phyloP scores from a whole-genome alignment of 1,284 basidiomycete genomes.

The Inonotus hispidus region DNA sequence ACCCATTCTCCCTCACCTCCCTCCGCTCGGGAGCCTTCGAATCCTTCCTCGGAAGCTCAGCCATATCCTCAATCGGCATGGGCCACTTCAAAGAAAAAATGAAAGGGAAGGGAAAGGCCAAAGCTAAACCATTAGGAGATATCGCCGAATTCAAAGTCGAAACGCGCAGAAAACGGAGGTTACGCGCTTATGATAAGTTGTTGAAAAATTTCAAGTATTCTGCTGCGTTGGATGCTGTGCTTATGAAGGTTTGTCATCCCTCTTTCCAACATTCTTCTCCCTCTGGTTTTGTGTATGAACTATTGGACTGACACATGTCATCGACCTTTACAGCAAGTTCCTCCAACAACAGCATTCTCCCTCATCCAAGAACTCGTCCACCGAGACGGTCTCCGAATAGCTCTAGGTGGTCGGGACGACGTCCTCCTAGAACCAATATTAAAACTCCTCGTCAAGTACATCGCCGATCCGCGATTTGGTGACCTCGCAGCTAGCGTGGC shows the following conservation, averaged over 20 bases:
- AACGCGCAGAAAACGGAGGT: conserved; percentile 62
- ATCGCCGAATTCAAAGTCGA: conserved; percentile 73
- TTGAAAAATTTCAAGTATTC: conserved; percentile 94
- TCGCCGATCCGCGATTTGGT: conserved; percentile 89
- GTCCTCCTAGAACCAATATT: conserved; percentile 91
- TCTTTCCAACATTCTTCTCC: neutral
- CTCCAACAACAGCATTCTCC: conserved; percentile 84
- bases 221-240: conserved; percentile 86
- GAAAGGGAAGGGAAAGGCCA: conserved; percentile 40
- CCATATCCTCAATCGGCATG: conserved; percentile 48
- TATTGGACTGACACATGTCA: neutral
- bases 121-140: conserved; percentile 46
- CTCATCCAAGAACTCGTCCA: conserved; percentile 92
- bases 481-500: conserved; percentile 84
- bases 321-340: conserved; percentile 50
- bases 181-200: conserved; percentile 86
- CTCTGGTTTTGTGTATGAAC: neutral
- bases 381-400: conserved; percentile 83
- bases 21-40: conserved; percentile 64
- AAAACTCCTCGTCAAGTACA: conserved; percentile 77
- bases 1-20: conserved; percentile 38
- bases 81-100: conserved; percentile 38
- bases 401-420: conserved; percentile 89
- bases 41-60: conserved; percentile 59
- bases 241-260: conserved; percentile 61